Conservation (phyloP, 106 monocot genomes). For the Apostasia shenzhenica region DNA sequence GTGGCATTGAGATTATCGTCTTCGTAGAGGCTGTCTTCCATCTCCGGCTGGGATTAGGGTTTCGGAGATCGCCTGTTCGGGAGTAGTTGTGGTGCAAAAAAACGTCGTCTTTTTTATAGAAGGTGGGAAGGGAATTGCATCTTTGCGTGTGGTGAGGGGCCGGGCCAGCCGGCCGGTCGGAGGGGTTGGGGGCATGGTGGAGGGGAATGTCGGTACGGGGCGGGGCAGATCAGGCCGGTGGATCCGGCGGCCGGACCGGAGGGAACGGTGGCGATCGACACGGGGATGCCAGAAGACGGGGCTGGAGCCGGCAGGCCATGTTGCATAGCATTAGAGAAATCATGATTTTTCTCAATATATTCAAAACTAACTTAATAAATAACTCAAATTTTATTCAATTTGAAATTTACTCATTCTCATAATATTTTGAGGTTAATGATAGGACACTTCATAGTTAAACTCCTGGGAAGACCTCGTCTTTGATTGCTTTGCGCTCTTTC, state of each 20-base stretch:
- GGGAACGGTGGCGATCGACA: slow-evolving; percentile 1
- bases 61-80: background rate
- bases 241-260: slow-evolving; percentile 3
- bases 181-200: background rate
- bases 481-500: no score
- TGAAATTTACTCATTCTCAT: no score
- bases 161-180: slow-evolving; percentile 9
- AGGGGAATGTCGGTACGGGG: slow-evolving; percentile 4
- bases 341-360: no score
- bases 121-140: background rate
- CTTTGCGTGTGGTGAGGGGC: background rate
- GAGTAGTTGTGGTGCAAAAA: background rate
- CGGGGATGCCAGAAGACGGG: slow-evolving; percentile 4
- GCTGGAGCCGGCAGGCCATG: background rate
- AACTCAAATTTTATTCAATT: no score
- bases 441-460: no score
- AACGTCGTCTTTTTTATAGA: background rate
- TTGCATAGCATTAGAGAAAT: no score
- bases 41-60: background rate
- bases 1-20: slow-evolving; percentile 48
- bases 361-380: no score
- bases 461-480: no score
- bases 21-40: slow-evolving; percentile 15
- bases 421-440: no score
- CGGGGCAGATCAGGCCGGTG: slow-evolving; percentile 3